Evolutionary conservation across 768 basidiomycete genomes (phyloP), one percentile per base, ranked within the genome.

Genomic region (Suillus luteus): DNA sequence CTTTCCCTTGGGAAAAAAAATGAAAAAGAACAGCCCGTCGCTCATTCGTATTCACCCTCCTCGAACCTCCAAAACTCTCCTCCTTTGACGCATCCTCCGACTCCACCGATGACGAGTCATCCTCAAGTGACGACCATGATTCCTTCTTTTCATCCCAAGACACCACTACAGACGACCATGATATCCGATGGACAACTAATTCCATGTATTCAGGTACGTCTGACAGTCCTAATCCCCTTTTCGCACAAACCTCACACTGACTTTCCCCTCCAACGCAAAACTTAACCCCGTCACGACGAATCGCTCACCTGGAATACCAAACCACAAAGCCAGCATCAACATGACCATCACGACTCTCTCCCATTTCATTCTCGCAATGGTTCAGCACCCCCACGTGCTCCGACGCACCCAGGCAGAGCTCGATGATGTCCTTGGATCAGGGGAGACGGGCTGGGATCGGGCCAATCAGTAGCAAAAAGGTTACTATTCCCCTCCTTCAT

Each of bases 131-230:
- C 51, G 4, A 7, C 7, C 27, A 27, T 2, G 14, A 24, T 15
- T 31, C 9, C 12, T 24, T 7, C 48, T 49, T 24, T 14, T 48
- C 48, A 49, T 49, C 46, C 46, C 3, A 27, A 15, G 48, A 49
- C 22, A 24, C 24, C 12, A 6, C 22, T 24, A 49, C 24, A 24
- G 12, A 49, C 3, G 87, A 90, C 68, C 86, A 86, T 65, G 90
- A 92, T 67, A 78, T 92, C 54, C 87, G 89, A 64, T 90, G 90
- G 89, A 86, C 88, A 1, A 90, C 91, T n/a, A 91, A 92, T 72
- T 91, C 90, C 37, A 91, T 92, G 88, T 92, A 89, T 71, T 77
- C 81, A 7, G 78, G 78, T 73, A 48, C 22, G 46, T 48, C 22
- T 2, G 6, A 35, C 11, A 11, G 12, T 48, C 31, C 31, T 4